These are phyloP conservation scores for Abelmoschus esculentus DNA, from an alignment of 345 rosid species.

Conservation along the genomic window DNA sequence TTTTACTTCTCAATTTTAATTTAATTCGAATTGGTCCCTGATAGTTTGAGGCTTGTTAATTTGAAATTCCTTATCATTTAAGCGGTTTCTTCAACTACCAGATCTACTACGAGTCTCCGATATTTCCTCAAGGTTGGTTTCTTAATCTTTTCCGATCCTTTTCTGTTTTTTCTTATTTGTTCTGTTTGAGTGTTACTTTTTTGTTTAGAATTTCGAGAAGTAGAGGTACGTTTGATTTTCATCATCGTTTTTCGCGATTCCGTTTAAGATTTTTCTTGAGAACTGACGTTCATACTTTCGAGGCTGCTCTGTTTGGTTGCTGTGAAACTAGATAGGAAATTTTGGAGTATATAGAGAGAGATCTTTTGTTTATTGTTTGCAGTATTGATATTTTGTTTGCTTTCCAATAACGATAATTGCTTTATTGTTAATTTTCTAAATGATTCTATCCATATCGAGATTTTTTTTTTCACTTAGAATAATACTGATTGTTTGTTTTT, in stretches of 20 bases:
- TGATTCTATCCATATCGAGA: no score
- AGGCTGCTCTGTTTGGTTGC: not conserved
- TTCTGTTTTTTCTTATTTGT: not conserved
- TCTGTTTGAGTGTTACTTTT: not conserved
- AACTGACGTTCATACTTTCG: not conserved
- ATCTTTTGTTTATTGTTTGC: not conserved
- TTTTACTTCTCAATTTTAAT: not conserved
- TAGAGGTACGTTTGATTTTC: not conserved
- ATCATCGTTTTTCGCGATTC: not conserved
- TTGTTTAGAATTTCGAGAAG: not conserved
- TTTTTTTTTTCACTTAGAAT: no score
- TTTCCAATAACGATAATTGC: no score
- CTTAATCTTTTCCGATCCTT: not conserved
- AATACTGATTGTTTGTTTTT: no score
- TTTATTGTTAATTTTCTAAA: no score
- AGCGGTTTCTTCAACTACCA: not conserved
- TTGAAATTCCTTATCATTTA: not conserved
- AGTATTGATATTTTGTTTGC: not conserved
- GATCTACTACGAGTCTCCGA: not conserved
- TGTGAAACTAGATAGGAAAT: no score
- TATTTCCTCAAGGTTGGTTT: constrained; percentile 1
- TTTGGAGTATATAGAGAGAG: no score
- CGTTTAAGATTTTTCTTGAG: not conserved
- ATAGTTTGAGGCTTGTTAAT: not conserved
- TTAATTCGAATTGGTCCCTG: not conserved